Conservation (phyloP, 345 rosid species). For the Arabidopsis arenosa region DNA sequence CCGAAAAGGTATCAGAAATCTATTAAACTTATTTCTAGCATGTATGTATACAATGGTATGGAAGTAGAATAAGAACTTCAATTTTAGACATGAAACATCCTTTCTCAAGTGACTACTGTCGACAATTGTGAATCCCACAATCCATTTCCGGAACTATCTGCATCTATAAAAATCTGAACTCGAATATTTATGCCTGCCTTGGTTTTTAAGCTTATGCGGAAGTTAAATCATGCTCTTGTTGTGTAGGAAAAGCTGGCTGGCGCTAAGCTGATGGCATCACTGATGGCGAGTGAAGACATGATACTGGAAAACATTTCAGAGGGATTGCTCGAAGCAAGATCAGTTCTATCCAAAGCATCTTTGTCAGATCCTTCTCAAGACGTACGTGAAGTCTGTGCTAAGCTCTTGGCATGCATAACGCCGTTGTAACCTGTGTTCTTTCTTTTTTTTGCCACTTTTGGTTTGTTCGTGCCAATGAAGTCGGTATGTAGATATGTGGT, state of each 20-base stretch:
- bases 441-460: not conserved
- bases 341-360: slow-evolving; percentile 57
- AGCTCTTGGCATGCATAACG: slow-evolving; percentile 66
- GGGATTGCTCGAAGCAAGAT: slow-evolving; percentile 74
- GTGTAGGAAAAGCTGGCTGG: slow-evolving; percentile 80
- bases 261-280: slow-evolving; percentile 83
- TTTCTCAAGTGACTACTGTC: slow-evolving; percentile 1
- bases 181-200: slow-evolving; percentile 7
- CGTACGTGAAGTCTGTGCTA: slow-evolving; percentile 59
- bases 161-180: slow-evolving; percentile 10
- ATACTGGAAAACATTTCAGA: slow-evolving; percentile 69
- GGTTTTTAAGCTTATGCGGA: slow-evolving; percentile 13
- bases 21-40: not conserved
- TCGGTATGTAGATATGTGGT: slow-evolving; percentile 22
- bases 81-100: not conserved
- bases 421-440: slow-evolving; percentile 38
- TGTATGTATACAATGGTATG: not conserved
- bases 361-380: slow-evolving; percentile 63
- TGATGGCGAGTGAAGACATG: slow-evolving; percentile 82
- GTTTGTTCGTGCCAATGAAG: slow-evolving; percentile 6
- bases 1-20: slow-evolving; percentile 66
- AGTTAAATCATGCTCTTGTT: slow-evolving; percentile 3
- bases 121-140: not conserved
- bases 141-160: not conserved
- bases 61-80: slow-evolving; percentile 15